Evolutionary conservation across 768 basidiomycete species (phyloP).

Genomic region (Plicaturopsis crispa): DNA sequence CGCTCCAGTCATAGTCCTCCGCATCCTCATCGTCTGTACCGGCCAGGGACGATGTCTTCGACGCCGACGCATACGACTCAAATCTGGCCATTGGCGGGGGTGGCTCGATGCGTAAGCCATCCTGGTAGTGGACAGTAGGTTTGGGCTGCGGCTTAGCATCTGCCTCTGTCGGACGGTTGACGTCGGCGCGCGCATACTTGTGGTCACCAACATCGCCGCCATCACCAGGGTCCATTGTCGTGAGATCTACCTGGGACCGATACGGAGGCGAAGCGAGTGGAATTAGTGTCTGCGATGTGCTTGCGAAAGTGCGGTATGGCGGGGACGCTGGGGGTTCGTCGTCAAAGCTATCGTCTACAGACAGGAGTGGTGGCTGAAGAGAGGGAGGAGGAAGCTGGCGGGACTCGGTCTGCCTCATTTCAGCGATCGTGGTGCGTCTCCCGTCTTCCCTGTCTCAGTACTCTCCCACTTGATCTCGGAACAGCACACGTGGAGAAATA

Average conservation of each 20-base stretch:
- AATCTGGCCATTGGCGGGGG: constrained; percentile 23
- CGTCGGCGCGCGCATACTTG: constrained; percentile 3
- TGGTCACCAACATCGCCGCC: constrained; percentile 4
- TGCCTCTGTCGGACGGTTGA: constrained; percentile 10
- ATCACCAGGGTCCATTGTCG: constrained; percentile 8
- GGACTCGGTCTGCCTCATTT: constrained; percentile 10
- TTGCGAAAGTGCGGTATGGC: constrained; percentile 27
- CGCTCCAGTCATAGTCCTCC: constrained; percentile 69
- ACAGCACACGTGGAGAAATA: neutral
- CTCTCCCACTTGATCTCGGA: neutral
- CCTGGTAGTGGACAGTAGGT: constrained; percentile 45
- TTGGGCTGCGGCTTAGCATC: constrained; percentile 16
- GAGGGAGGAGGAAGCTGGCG: constrained; percentile 9
- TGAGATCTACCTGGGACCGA: constrained; percentile 14
- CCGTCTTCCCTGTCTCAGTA: no score
- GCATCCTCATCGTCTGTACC: constrained; percentile 53
- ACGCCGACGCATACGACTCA: constrained; percentile 20
- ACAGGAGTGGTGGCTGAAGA: constrained; percentile 9
- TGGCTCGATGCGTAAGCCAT: constrained; percentile 15
- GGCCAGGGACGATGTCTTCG: constrained; percentile 34
- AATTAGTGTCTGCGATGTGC: constrained; percentile 21
- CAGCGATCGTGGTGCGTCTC: constrained; percentile 9
- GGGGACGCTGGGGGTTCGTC: constrained; percentile 25
- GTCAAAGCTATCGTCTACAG: constrained; percentile 11
- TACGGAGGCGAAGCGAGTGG: constrained; percentile 17